These are phyloP conservation scores for Allium sativum DNA, from an alignment of 106 monocot species.

Conservation along the genomic window DNA sequence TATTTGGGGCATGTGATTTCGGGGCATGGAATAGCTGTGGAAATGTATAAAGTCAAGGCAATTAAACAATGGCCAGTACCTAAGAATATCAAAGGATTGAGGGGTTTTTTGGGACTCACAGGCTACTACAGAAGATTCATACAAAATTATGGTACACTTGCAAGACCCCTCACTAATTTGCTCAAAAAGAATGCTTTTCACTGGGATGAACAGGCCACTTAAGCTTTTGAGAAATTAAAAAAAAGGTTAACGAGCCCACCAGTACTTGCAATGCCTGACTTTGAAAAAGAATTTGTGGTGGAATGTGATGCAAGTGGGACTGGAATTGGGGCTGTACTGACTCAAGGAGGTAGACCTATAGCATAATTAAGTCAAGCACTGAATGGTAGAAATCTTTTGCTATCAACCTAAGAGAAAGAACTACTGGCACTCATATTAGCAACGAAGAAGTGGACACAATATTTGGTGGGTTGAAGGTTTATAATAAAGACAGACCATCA, in stretches of 20 bases:
- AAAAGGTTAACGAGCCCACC: neutral
- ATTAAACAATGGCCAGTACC: neutral
- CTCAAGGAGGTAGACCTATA: neutral
- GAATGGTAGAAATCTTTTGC: neutral
- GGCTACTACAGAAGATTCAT: too few species aligned
- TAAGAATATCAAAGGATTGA: neutral
- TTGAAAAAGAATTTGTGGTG: too few species aligned
- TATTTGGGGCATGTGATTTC: neutral
- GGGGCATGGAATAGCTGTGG: neutral
- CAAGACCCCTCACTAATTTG: neutral
- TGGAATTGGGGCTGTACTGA: neutral
- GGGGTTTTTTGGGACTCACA: neutral
- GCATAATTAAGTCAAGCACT: constrained; percentile 1
- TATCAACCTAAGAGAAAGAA: constrained; percentile 10
- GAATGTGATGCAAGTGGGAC: neutral
- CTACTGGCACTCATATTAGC: neutral
- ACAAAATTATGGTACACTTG: neutral
- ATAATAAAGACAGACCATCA: neutral
- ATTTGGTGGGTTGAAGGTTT: neutral
- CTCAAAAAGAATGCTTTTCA: neutral
- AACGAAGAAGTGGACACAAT: neutral
- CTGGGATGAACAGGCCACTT: neutral
- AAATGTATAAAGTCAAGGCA: too few species aligned
- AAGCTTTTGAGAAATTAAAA: neutral
- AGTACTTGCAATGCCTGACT: too few species aligned